Base-by-base conservation (phyloP, 257 asterid species). In the Lantana camara region DNA sequence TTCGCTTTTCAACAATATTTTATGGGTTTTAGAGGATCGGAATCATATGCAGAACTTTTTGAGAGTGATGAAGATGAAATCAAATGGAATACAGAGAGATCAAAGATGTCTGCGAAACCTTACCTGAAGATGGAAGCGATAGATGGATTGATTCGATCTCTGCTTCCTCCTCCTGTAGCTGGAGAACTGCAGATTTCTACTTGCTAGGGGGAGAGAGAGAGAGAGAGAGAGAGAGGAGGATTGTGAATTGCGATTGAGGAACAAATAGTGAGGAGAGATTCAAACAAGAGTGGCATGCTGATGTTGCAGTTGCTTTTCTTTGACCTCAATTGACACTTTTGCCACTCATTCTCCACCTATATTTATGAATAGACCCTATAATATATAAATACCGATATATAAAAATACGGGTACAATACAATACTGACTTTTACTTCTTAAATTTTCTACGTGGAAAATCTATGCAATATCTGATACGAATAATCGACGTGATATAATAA, bases 231-330 rank as follows among this genome's bases (percentile, higher is more conserved):
- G 61, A 40, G 57, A 29, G 55, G 17, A 45, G 35, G 10, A 14
- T 45, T 10, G 9, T 27, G 7, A 22, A 30, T 50, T 29, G 32
- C 35, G 56, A 51, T 1, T 41, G 60, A 60, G 74, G 74, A 69
- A 15, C 62, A 51, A 52, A 69, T 52, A 52, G 64, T 29, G 60
- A 37, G 40, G 10, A 37, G 29, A 4, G 21, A 8, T 19, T 19
- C 29, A 47, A 47, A 47, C 2, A 47, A 47, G 52, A 16, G 52
- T 17, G 11, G 24, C 19, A 16, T 46, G 29, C 4, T 1, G 12
- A 45, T 16, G 22, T 2, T 47, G 9, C 30, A 48, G 30, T 15
- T 48, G 32, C 32, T 19, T 21, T 9, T 20, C 16, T 21, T 44
- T 20, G 14, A 46, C 52, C 32, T 11, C 4, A 48, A 8, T 48